These are phyloP conservation scores for Aspergillus aculeatinus DNA, from an alignment of 2,329 filamentous ascomycete species.

Conservation along the genomic window DNA sequence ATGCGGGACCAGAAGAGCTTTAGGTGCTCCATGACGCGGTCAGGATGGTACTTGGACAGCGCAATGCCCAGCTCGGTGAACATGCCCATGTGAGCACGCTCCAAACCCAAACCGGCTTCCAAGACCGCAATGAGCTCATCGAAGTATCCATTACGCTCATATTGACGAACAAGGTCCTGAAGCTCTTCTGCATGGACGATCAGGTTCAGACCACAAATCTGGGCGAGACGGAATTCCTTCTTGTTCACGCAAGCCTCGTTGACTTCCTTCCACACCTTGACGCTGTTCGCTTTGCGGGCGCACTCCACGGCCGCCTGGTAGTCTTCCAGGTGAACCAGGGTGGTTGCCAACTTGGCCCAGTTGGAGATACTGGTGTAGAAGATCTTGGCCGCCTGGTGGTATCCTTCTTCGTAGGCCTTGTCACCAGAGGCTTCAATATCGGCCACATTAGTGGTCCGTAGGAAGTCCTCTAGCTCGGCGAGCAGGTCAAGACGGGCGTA, in stretches of 20 bases:
- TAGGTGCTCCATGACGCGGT: conserved; percentile 95
- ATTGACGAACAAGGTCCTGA: conserved; percentile 88
- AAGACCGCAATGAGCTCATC: conserved; percentile 94
- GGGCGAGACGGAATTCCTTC: conserved; percentile 97
- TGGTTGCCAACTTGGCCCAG: conserved; percentile 98
- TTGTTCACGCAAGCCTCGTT: conserved; percentile 94
- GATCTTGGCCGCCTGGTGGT: conserved; percentile 96
- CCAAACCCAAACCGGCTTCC: conserved; percentile 90
- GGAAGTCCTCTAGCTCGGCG: conserved; percentile 91
- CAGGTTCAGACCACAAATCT: conserved; percentile 97
- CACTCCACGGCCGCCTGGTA: conserved; percentile 98
- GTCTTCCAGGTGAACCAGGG: conserved; percentile 91
- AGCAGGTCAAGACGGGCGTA: conserved; percentile 91
- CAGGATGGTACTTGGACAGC: conserved; percentile 90
- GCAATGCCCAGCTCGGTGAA: conserved; percentile 93
- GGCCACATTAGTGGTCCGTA: conserved; percentile 88
- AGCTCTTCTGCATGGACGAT: conserved; percentile 97
- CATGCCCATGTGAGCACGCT: conserved; percentile 93
- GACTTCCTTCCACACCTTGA: conserved; percentile 99
- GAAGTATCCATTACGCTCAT: conserved; percentile 96
- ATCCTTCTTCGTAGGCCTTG: conserved; percentile 93
- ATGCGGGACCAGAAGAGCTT: conserved; percentile 98
- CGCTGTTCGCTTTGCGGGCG: conserved; percentile 96
- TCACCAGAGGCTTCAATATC: conserved; percentile 96
- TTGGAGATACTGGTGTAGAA: conserved; percentile 98